phyloP scores from a whole-genome alignment of 2,329 filamentous ascomycete species.

The Botrytis hyacinthi region DNA sequence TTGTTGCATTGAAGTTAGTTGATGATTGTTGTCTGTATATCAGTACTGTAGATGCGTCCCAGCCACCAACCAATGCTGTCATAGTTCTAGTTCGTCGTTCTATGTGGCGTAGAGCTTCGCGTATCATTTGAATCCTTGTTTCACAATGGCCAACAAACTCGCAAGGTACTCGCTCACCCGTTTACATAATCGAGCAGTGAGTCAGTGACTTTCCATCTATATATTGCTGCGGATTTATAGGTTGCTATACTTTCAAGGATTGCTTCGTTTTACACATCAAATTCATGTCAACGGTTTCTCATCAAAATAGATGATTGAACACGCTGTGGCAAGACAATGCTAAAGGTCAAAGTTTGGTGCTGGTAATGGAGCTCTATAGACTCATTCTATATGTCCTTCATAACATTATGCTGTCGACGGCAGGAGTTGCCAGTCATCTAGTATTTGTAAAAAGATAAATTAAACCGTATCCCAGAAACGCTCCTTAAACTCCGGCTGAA shows the following conservation, averaged over 20 bases:
- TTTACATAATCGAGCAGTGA: neutral
- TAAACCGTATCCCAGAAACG: neutral
- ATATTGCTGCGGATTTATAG: neutral
- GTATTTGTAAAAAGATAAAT: neutral
- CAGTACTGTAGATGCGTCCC: neutral
- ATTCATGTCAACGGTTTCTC: neutral
- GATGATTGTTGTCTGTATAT: neutral
- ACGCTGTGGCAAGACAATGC: neutral
- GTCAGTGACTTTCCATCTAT: neutral
- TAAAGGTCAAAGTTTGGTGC: neutral
- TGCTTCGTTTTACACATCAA: neutral
- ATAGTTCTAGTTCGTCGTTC: neutral
- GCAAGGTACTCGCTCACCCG: neutral
- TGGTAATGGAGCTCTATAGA: slow-evolving; percentile 3
- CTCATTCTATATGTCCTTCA: neutral
- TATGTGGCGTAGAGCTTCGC: slow-evolving; percentile 9
- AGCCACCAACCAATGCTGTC: slow-evolving; percentile 16
- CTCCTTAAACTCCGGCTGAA: neutral
- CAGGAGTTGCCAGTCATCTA: neutral
- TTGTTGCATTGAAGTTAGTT: neutral
- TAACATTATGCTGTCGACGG: slow-evolving; percentile 1
- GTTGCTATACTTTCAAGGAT: neutral
- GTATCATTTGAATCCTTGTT: neutral
- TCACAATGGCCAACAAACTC: slow-evolving; percentile 2
- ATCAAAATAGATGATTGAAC: neutral